Evolutionary conservation across 2,329 filamentous ascomycete genomes (phyloP).

Genomic region (Nothopassalora personata): DNA sequence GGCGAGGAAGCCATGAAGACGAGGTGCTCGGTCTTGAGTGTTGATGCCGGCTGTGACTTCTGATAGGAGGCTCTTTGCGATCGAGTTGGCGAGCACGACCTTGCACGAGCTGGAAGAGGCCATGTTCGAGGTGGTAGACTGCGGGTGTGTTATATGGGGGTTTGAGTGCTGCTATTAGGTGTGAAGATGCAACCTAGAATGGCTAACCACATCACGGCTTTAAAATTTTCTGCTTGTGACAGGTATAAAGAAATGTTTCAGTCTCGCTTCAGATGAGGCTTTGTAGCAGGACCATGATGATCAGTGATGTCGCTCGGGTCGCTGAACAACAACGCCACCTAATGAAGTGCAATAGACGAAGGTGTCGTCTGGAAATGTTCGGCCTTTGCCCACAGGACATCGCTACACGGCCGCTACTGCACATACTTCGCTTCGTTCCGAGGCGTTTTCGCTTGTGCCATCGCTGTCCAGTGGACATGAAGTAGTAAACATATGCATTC

Average conservation of each 20-base stretch:
- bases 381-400: background rate
- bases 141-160: background rate
- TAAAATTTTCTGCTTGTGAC: background rate
- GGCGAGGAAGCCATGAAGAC: conserved; percentile 84
- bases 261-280: background rate
- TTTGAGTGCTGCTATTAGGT: background rate
- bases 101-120: conserved; percentile 60
- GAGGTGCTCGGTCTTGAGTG: conserved; percentile 66
- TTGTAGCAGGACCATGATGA: background rate
- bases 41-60: conserved; percentile 74
- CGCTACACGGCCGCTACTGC: background rate
- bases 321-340: background rate
- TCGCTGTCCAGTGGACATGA: too few species aligned
- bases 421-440: too few species aligned
- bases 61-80: conserved; percentile 72
- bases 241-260: background rate
- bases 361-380: background rate
- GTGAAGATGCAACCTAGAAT: background rate
- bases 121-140: background rate
- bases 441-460: background rate
- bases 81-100: conserved; percentile 81
- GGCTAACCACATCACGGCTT: background rate
- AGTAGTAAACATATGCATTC: too few species aligned
- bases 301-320: background rate
- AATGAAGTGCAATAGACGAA: background rate